These are phyloP conservation scores for Cryoendolithus antarcticus DNA, from an alignment of 2,329 filamentous ascomycete genomes.

Conservation along the genomic window DNA sequence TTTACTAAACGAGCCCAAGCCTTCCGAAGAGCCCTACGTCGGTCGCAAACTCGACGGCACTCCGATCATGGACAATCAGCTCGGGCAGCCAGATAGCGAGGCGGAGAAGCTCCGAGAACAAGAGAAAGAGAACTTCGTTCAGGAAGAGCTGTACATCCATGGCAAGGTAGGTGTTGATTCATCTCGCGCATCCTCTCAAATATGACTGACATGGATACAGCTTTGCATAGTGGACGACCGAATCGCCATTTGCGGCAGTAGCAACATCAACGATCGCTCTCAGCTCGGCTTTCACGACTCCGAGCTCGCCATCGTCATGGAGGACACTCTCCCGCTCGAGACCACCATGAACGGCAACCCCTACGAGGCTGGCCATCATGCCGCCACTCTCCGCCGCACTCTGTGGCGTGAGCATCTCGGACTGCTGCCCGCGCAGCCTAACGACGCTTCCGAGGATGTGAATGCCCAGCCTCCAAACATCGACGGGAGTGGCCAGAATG, in stretches of 20 bases:
- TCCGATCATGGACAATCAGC: slow-evolving; percentile 7
- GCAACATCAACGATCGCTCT: slow-evolving; percentile 80
- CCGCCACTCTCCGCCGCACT: slow-evolving; percentile 65
- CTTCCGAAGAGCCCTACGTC: slow-evolving; percentile 63
- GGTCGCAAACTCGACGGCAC: slow-evolving; percentile 29
- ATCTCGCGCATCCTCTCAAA: background rate
- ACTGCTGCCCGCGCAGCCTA: slow-evolving; percentile 58
- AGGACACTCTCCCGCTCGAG: slow-evolving; percentile 60
- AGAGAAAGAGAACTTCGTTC: slow-evolving; percentile 80
- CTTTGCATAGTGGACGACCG: slow-evolving; percentile 74
- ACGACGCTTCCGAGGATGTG: slow-evolving; percentile 51
- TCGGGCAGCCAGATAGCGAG: slow-evolving; percentile 9
- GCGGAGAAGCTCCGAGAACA: slow-evolving; percentile 45
- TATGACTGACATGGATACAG: slow-evolving; percentile 7
- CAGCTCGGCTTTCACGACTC: slow-evolving; percentile 84
- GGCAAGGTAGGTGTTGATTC: slow-evolving; percentile 50
- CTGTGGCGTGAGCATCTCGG: slow-evolving; percentile 89
- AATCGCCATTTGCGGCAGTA: slow-evolving; percentile 55
- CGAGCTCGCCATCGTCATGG: slow-evolving; percentile 80
- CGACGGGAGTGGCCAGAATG: slow-evolving; percentile 51
- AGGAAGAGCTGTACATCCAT: slow-evolving; percentile 93
- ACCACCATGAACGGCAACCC: slow-evolving; percentile 68
- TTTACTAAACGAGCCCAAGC: slow-evolving; percentile 57
- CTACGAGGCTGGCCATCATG: slow-evolving; percentile 69
- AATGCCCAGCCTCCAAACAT: slow-evolving; percentile 61